Conservation (phyloP, 1,139 yeast species). For the Suhomyces maxii region DNA sequence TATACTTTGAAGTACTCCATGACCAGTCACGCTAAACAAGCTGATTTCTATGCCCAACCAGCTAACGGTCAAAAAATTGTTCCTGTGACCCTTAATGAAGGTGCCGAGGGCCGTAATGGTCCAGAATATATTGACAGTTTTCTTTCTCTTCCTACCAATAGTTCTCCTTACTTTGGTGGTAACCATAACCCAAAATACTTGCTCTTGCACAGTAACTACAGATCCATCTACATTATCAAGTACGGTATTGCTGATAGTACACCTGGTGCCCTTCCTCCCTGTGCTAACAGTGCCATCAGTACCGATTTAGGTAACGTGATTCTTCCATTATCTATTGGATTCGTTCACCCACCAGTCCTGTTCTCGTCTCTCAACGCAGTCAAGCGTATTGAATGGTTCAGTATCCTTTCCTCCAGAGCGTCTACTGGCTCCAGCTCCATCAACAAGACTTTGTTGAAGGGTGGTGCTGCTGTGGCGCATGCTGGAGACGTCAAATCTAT, state of each 20-base stretch:
- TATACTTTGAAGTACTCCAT: conserved; percentile 74
- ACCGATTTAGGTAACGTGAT: conserved; percentile 56
- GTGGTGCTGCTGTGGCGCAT: conserved; percentile 69
- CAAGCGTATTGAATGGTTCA: conserved; percentile 70
- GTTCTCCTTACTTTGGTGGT: conserved; percentile 65
- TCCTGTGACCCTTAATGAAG: conserved; percentile 28
- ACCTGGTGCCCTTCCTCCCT: conserved; percentile 5
- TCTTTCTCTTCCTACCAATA: conserved; percentile 34
- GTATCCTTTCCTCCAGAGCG: conserved; percentile 54
- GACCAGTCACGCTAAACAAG: conserved; percentile 82
- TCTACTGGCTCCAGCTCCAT: conserved; percentile 42
- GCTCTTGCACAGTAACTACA: conserved; percentile 58
- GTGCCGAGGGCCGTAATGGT: conserved; percentile 12
- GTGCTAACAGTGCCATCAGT: conserved; percentile 13
- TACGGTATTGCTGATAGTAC: conserved; percentile 9
- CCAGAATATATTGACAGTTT: conserved; percentile 30
- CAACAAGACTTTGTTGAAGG: conserved; percentile 51
- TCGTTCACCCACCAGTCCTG: conserved; percentile 77
- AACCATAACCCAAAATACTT: conserved; percentile 66
- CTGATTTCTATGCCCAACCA: conserved; percentile 70
- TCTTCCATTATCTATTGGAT: conserved; percentile 76
- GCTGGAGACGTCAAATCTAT: conserved; percentile 39
- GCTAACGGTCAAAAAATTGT: conserved; percentile 41
- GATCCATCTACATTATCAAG: conserved; percentile 39
- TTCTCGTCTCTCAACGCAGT: conserved; percentile 54